Conservation (phyloP, 1,284 basidiomycete species). For the Farysia itapuensis region DNA sequence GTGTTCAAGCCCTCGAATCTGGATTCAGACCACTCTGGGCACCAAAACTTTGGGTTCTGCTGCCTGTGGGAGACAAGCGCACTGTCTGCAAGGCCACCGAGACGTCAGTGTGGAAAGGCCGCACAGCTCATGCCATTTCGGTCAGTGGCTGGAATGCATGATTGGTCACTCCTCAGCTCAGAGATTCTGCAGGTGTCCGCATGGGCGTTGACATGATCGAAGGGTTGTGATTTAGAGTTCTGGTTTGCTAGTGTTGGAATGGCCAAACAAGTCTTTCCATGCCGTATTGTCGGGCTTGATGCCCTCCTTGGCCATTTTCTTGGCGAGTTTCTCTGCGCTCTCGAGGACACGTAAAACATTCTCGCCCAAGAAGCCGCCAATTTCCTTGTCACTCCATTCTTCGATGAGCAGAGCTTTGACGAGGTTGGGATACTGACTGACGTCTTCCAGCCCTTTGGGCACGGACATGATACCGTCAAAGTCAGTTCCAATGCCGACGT, state of each 20-base stretch:
- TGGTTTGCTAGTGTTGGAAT: neutral
- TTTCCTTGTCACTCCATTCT: slow-evolving; percentile 27
- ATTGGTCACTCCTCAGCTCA: too few species aligned
- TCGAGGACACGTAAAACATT: slow-evolving; percentile 32
- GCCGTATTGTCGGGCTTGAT: slow-evolving; percentile 22
- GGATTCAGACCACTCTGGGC: slow-evolving; percentile 61
- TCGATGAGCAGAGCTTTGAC: slow-evolving; percentile 13
- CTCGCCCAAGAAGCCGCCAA: slow-evolving; percentile 20
- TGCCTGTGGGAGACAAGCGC: slow-evolving; percentile 58
- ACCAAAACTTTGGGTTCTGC: slow-evolving; percentile 54
- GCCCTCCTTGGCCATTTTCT: slow-evolving; percentile 10
- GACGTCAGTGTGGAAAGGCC: slow-evolving; percentile 21
- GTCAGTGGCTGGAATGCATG: too few species aligned
- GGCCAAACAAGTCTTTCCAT: slow-evolving; percentile 23
- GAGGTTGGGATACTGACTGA: slow-evolving; percentile 24
- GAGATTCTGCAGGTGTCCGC: too few species aligned
- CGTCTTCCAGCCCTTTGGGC: slow-evolving; percentile 24
- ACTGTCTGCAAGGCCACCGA: slow-evolving; percentile 27
- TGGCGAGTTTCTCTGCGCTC: slow-evolving; percentile 14
- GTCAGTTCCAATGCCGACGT: slow-evolving; percentile 33
- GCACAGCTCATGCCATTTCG: slow-evolving; percentile 23
- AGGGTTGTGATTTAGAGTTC: too few species aligned
- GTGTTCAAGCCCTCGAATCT: slow-evolving; percentile 41
- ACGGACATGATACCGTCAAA: slow-evolving; percentile 32
- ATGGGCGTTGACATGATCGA: too few species aligned